Base-by-base conservation (phyloP, 1,284 basidiomycete species). In the Ustanciosporium gigantosporum region DNA sequence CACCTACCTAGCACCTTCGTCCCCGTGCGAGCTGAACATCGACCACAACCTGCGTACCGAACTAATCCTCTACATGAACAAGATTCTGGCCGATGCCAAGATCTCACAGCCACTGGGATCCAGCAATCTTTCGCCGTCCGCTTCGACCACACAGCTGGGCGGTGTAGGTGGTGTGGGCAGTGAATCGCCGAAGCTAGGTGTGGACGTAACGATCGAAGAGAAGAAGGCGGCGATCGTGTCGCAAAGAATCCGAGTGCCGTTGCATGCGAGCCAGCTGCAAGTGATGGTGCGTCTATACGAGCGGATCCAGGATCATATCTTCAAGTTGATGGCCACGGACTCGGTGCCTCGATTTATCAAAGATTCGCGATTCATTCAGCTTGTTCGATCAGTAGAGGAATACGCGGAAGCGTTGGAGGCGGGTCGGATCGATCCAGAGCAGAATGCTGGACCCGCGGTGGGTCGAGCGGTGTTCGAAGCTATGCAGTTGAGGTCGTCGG, bases 251-350 rank as follows among this genome's bases (percentile, higher is more conserved):
- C 62, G 56, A 19, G 55, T 65, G 19, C 69, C 71, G 2, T 23
- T 74, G 42, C 71, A 72, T 29, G 71, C 71, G 1, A 67, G 93
- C 34, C 94, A 98, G 79, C 82, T 98, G 43, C 91, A 95, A 81
- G 89, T 86, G 42, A 88, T 97, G 83, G 91, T 98, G 67, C 83
- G 86, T 59, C 81, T 97, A 66, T 98, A 97, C 79, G 93, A 94
- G 79, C 86, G 92, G 47, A 97, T 98, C 52, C 94, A 97, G 80
- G 88, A 85, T 29, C 92, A 97, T 78, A 92, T 97, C 67, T 97
- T 97, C 83, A 85, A 93, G 43, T 80, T 97, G 66, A 95, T 98
- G 90, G 93, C 94, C 7, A 95, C 91, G 47, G 94, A 98, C 79
- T 96, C 92, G 7, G 88, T 97, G 22, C 93, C 93, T 4, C 59